phyloP scores from a whole-genome alignment of 345 rosid genomes.

The Eucalyptus polybractea region DNA sequence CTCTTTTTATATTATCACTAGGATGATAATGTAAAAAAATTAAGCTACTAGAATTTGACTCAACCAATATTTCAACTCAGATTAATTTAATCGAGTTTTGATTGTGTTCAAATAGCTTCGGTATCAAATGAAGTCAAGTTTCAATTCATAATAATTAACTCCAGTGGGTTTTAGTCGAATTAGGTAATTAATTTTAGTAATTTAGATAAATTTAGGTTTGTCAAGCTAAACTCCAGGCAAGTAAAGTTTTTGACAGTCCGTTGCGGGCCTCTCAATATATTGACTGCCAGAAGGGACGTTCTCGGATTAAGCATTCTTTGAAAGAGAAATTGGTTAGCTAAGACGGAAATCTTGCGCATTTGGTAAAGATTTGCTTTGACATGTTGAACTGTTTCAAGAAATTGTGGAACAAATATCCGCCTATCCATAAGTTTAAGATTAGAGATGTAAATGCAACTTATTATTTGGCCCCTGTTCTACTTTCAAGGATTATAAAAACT shows the following conservation, averaged over 20 bases:
- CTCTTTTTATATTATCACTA: background rate
- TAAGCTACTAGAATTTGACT: background rate
- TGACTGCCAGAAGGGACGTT: background rate
- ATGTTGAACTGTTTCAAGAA: background rate
- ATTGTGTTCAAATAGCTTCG: background rate
- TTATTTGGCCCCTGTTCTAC: background rate
- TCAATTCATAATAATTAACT: background rate
- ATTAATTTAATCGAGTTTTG: background rate
- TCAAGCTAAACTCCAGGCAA: background rate
- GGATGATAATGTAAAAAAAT: background rate
- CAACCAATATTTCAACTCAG: background rate
- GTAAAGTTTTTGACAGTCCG: too few relatives aligned
- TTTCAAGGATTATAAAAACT: background rate
- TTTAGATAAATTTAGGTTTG: background rate
- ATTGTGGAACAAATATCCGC: background rate
- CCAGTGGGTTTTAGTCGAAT: background rate
- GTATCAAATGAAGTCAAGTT: background rate
- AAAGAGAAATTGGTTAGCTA: background rate
- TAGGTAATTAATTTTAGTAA: background rate
- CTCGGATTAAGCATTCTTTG: background rate
- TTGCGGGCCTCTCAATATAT: background rate
- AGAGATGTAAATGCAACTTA: background rate
- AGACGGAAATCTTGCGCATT: background rate
- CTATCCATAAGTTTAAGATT: background rate
- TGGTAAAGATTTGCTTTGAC: background rate